Conservation (phyloP, 2,329 filamentous ascomycete species). For the Pseudogymnoascus sp. region DNA sequence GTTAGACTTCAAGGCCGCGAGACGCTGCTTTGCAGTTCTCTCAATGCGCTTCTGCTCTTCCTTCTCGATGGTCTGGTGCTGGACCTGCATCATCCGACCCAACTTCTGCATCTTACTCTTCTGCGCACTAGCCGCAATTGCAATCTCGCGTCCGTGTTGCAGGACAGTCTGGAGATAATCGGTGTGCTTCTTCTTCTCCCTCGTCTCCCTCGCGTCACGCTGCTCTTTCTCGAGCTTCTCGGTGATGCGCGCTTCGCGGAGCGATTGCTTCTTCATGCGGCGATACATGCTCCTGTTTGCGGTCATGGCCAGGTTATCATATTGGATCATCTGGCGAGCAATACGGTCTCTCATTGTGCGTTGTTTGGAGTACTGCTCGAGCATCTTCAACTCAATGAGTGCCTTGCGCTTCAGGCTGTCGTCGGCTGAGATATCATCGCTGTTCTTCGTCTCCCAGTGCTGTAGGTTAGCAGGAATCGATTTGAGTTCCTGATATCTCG, state of each 20-base stretch:
- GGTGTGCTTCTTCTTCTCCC: slow-evolving; percentile 94
- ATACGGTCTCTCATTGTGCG: slow-evolving; percentile 77
- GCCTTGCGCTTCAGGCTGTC: slow-evolving; percentile 80
- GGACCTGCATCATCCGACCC: slow-evolving; percentile 76
- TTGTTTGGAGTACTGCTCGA: slow-evolving; percentile 82
- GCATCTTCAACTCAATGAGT: slow-evolving; percentile 89
- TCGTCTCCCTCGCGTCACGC: slow-evolving; percentile 86
- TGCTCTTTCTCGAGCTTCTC: slow-evolving; percentile 99
- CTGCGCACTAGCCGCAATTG: slow-evolving; percentile 56
- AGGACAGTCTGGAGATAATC: slow-evolving; percentile 86
- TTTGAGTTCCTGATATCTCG: slow-evolving; percentile 77
- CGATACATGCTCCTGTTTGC: slow-evolving; percentile 87
- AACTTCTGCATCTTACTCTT: slow-evolving; percentile 74
- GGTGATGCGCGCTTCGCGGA: slow-evolving; percentile 90
- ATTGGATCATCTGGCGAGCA: slow-evolving; percentile 85
- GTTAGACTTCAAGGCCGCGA: slow-evolving; percentile 96
- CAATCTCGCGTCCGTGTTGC: slow-evolving; percentile 71
- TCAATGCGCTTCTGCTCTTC: slow-evolving; percentile 98
- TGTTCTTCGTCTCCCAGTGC: slow-evolving; percentile 69
- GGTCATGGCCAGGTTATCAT: slow-evolving; percentile 94
- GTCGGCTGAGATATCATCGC: slow-evolving; percentile 62
- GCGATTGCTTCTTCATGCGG: slow-evolving; percentile 92
- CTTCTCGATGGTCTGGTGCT: slow-evolving; percentile 95
- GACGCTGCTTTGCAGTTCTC: slow-evolving; percentile 96
- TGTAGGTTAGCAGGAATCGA: slow-evolving; percentile 76